phyloP scores from a whole-genome alignment of 2,329 filamentous ascomycete genomes.

The Emericellopsis cladophorae region DNA sequence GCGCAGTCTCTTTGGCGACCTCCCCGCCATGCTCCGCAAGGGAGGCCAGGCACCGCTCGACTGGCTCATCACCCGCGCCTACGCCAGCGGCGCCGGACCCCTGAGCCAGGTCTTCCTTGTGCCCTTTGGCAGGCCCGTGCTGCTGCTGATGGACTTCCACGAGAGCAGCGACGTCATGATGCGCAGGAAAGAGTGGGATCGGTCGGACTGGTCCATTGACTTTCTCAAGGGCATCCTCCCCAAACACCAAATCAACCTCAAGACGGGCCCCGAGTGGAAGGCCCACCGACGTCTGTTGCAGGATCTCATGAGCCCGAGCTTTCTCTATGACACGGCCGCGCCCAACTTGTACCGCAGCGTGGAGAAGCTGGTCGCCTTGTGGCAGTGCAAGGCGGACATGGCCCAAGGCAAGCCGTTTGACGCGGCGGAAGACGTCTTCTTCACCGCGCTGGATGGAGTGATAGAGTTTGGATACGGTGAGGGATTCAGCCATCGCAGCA shows the following conservation, averaged over 20 bases:
- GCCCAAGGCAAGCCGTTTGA: conserved; percentile 11
- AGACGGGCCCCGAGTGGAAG: conserved; percentile 16
- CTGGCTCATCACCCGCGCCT: conserved; percentile 2
- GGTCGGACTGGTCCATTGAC: conserved; percentile 18
- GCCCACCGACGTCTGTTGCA: conserved; percentile 19
- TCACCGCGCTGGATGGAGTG: conserved; percentile 15
- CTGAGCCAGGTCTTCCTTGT: conserved; percentile 32
- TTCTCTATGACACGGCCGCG: conserved; percentile 16
- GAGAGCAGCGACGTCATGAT: conserved; percentile 29
- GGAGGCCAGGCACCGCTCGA: conserved; percentile 15
- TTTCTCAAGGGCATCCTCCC: conserved; percentile 18
- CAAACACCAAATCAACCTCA: conserved; percentile 18
- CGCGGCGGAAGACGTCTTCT: conserved; percentile 15
- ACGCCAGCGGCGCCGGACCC: conserved; percentile 19
- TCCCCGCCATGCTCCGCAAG: conserved; percentile 23
- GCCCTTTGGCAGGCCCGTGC: conserved; percentile 25
- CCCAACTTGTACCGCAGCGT: conserved; percentile 18
- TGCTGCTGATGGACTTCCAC: conserved; percentile 25
- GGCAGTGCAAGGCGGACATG: conserved; percentile 15
- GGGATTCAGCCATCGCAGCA: too few relatives aligned
- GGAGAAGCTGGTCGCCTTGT: conserved; percentile 17
- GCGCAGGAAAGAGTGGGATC: conserved; percentile 30
- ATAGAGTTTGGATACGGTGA: conserved; percentile 15
- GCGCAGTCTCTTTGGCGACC: conserved; percentile 23
- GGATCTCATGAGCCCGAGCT: conserved; percentile 22